Evolutionary conservation across 2,329 filamentous ascomycete species (phyloP).

Genomic region (Diaporthe capsici): DNA sequence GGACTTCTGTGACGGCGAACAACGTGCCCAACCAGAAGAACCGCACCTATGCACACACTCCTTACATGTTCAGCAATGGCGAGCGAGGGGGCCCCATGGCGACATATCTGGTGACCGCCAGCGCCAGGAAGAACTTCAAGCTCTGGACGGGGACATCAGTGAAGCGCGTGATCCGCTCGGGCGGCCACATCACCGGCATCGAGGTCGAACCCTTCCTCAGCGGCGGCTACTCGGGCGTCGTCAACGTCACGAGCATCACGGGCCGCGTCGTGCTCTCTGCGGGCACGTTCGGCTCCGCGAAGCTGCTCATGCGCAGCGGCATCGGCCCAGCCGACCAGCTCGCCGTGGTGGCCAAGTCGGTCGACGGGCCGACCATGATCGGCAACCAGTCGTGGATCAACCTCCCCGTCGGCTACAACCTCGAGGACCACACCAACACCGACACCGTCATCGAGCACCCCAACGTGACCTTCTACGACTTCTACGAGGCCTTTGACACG

Average conservation of each 20-base stretch:
- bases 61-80: conserved; percentile 77
- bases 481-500: conserved; percentile 70
- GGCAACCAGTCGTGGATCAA: conserved; percentile 66
- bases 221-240: conserved; percentile 70
- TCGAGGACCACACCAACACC: conserved; percentile 68
- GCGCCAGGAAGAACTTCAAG: conserved; percentile 73
- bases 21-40: conserved; percentile 74
- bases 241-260: conserved; percentile 70
- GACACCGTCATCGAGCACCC: conserved; percentile 61
- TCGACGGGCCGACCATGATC: conserved; percentile 67
- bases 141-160: conserved; percentile 77
- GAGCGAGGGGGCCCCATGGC: conserved; percentile 79
- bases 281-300: conserved; percentile 78
- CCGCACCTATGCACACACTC: conserved; percentile 72
- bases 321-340: conserved; percentile 76
- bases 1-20: conserved; percentile 71
- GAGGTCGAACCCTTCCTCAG: conserved; percentile 70
- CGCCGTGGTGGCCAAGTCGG: conserved; percentile 63
- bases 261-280: conserved; percentile 79
- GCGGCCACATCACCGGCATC: conserved; percentile 75
- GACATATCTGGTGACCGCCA: conserved; percentile 77
- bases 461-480: conserved; percentile 71
- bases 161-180: conserved; percentile 75
- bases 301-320: conserved; percentile 76
- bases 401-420: conserved; percentile 69